Evolutionary conservation across 129 eudicot genomes (phyloP), one percentile per base, ranked within the genome.

Genomic region (Heracleum sosnowskyi): DNA sequence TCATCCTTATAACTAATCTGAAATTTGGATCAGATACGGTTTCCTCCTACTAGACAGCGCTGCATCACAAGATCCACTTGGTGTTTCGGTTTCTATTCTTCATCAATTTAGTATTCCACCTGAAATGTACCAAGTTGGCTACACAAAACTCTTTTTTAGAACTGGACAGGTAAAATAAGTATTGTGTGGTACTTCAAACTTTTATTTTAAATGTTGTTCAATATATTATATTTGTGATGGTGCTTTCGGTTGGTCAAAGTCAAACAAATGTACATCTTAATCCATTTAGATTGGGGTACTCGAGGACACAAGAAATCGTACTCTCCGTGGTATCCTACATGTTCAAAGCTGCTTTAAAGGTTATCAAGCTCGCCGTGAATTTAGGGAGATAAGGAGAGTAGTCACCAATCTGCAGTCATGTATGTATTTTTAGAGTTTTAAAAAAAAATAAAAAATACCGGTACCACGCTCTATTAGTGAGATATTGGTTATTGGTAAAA

Each of bases 301-400:
- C 62, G 99, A 96, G 81, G 99, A 96, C 83, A 96, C 97, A 83
- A 85, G 99, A 82, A 96, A 90, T 76, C 97, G 97, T 55, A 96
- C 99, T 7, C 93, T 96, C 40, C 91, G 88, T 76, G 99, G 99
- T 79, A 92, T 96, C 75, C 90, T 96, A 77, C 93, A 97, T 57
- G 97, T 96, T 49, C 99, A 96, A 80, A 92, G 97, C 84, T 92
- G 99, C 84, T 96, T 96, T 76, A 89, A 97, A 84, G 96, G 97
- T 76, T 89, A 96, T 83, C 90, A 89, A 89, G 93, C 97, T 87
- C 97, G 99, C 71, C 81, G 88, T 73, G 72, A 80, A 74, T 78
- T 85, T 41, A 89, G 77, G 80, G 89, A 92, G 74, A 71, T 85
- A 28, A 87, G 83, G 84, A 81, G 86, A 73, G 93, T 92, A 76